Percentiles rank a stretch among this genome's conserved stretches.
phyloP scores from a whole-genome alignment of 345 rosid species.

The Nasturtium officinale region DNA sequence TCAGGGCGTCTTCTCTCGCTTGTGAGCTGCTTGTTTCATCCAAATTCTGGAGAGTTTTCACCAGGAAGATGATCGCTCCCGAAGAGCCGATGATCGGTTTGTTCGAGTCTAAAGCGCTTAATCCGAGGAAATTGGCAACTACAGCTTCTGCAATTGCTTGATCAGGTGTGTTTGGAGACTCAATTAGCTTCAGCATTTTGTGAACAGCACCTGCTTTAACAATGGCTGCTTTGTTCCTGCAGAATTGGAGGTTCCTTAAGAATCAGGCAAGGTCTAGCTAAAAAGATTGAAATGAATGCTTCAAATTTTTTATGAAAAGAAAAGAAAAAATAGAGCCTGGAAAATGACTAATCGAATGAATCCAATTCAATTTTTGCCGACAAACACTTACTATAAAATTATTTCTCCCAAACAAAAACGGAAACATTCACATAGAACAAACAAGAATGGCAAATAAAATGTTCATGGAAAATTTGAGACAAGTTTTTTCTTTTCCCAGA shows the following conservation, averaged over 20 bases:
- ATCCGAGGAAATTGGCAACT: constrained; percentile 88
- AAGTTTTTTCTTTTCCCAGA: not conserved
- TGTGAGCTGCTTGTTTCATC: constrained; percentile 55
- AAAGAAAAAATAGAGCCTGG: not conserved
- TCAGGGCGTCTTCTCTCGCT: constrained; percentile 80
- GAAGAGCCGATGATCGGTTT: constrained; percentile 93
- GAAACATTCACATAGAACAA: constrained; percentile 1
- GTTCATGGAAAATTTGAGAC: not conserved
- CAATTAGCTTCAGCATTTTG: constrained; percentile 84
- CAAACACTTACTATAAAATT: constrained; percentile 2
- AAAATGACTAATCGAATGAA: constrained; percentile 1
- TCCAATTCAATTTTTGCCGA: constrained; percentile 11
- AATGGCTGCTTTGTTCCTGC: constrained; percentile 98
- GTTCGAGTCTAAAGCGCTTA: constrained; percentile 88
- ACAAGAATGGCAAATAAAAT: not conserved
- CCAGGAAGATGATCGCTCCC: constrained; percentile 81
- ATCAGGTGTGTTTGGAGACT: constrained; percentile 52
- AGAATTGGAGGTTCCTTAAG: constrained; percentile 22
- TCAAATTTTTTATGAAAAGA: constrained; percentile 15
- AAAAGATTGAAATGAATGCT: constrained; percentile 27
- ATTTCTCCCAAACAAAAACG: constrained; percentile 19
- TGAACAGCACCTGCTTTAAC: constrained; percentile 98
- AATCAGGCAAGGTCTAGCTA: constrained; percentile 17
- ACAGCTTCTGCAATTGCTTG: constrained; percentile 74
- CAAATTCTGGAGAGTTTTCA: constrained; percentile 53